phyloP scores from a whole-genome alignment of 1,139 yeast genomes.

The Blastobotrys petasosporus region DNA sequence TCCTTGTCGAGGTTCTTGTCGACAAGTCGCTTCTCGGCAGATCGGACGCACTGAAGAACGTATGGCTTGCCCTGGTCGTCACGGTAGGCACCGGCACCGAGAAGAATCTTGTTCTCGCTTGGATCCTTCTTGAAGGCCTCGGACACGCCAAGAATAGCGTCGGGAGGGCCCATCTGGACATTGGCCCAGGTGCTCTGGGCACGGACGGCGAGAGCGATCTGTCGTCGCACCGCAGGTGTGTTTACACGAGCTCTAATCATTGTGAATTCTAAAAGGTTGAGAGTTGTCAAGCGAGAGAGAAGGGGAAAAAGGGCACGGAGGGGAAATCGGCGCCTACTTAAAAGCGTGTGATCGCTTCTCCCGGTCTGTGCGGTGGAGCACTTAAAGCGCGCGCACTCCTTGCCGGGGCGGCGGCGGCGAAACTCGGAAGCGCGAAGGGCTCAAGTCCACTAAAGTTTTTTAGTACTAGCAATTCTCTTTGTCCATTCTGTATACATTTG shows the following conservation, averaged over 20 bases:
- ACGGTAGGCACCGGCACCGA: constrained; percentile 96
- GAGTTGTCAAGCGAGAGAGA: too few relatives aligned
- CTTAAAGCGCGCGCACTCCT: too few relatives aligned
- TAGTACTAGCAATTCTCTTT: too few relatives aligned
- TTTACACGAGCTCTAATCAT: constrained; percentile 6
- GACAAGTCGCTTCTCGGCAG: constrained; percentile 41
- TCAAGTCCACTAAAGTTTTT: too few relatives aligned
- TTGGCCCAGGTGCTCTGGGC: constrained; percentile 33
- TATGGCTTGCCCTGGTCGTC: constrained; percentile 90
- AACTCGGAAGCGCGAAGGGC: too few relatives aligned
- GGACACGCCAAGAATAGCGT: constrained; percentile 58
- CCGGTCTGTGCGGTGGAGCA: too few relatives aligned
- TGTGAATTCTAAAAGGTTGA: neutral
- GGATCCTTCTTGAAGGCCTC: constrained; percentile 48
- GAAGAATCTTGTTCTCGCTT: constrained; percentile 62
- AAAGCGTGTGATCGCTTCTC: too few relatives aligned
- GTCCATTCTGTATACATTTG: too few relatives aligned
- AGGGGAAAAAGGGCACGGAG: too few relatives aligned
- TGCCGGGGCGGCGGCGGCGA: too few relatives aligned
- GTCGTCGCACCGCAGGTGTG: neutral
- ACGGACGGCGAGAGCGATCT: constrained; percentile 3
- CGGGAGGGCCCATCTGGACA: constrained; percentile 57
- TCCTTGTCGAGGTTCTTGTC: constrained; percentile 69
- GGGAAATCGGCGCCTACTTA: too few relatives aligned
- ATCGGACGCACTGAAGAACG: constrained; percentile 79